Evolutionary conservation across 2,329 filamentous ascomycete species (phyloP), one percentile per base, ranked within the genome.

Genomic region (Zymoseptoria passerinii): DNA sequence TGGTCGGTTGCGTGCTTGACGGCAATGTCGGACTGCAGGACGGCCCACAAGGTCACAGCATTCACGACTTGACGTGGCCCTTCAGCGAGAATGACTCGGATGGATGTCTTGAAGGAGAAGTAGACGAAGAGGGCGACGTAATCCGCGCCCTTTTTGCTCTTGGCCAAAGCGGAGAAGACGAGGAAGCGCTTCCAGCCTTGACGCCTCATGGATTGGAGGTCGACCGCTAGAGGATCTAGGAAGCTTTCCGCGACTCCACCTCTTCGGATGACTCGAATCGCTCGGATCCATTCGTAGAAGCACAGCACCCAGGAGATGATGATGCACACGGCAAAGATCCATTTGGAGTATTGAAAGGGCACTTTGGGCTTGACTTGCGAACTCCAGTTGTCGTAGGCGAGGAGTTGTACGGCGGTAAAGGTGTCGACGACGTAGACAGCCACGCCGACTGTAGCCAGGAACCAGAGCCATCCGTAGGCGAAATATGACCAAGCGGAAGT

Each of bases 251-350:
- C 90, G 48, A 97, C 88, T 63, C 92, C 91, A 57, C 89, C 89
- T 58, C 90, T 84, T 66, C 80, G 85, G 72, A 97, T 95, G 54
- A 95, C 89, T 51, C 87, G 85, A 61, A 87, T 76, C 27, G 92
- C 91, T 56, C 88, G 84, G 52, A 95, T 71, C 77, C 89, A 90
- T 73, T 95, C 89, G 68, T 88, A 94, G 16, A 77, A 79, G 28
- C 95, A 81, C 65, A 97, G 89, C 63, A 90, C 77, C 72, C 92
- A 92, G 8, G 92, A 97, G 40, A 94, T 80, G 63, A 97, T 87
- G 70, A 99, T 97, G 72, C 92, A 96, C 57, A 84, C 83, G 28
- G 90, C 88, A 72, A 97, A 99, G 72, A 99, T 92, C 91, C 92
- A 96, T 76, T 94, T 95, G 10, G 90, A 88, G 56, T 92, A 82